These are phyloP conservation scores for Podospora pseudocomata DNA, from an alignment of 495 filamentous ascomycete genomes.

Conservation along the genomic window DNA sequence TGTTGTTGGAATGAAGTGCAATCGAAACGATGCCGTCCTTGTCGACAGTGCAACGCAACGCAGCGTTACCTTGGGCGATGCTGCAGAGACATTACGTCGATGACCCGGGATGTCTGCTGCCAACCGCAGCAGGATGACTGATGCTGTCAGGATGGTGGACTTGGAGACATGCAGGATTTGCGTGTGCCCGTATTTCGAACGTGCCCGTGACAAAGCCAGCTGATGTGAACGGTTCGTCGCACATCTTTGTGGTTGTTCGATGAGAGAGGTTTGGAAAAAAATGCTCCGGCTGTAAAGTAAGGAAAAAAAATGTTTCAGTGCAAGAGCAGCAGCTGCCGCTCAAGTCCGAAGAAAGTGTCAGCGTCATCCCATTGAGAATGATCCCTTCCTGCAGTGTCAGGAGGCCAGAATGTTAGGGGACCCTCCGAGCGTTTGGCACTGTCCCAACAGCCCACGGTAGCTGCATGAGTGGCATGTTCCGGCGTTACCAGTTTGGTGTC, in stretches of 20 bases:
- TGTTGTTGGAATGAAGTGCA: neutral
- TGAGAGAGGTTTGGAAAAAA: neutral
- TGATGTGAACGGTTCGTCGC: neutral
- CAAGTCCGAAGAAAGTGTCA: too few relatives aligned
- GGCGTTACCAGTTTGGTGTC: neutral
- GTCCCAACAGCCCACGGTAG: constrained; percentile 2
- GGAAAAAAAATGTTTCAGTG: too few relatives aligned
- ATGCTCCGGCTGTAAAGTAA: neutral
- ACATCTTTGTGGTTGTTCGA: neutral
- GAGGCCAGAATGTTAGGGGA: neutral
- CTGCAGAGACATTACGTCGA: too few relatives aligned
- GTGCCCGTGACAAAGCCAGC: neutral
- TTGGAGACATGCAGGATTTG: neutral
- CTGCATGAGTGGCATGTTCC: neutral
- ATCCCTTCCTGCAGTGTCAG: neutral
- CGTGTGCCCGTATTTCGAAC: too few relatives aligned
- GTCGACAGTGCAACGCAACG: neutral
- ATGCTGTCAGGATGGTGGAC: neutral
- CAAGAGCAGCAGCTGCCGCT: too few relatives aligned
- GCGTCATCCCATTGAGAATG: too few relatives aligned
- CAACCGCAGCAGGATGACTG: too few relatives aligned
- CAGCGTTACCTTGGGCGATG: neutral
- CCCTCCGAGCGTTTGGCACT: neutral
- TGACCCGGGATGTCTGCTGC: too few relatives aligned
- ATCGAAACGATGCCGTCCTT: neutral